phyloP scores from a whole-genome alignment of 192 early-diverging fungal species.

The Bifiguratus adelaidae region DNA sequence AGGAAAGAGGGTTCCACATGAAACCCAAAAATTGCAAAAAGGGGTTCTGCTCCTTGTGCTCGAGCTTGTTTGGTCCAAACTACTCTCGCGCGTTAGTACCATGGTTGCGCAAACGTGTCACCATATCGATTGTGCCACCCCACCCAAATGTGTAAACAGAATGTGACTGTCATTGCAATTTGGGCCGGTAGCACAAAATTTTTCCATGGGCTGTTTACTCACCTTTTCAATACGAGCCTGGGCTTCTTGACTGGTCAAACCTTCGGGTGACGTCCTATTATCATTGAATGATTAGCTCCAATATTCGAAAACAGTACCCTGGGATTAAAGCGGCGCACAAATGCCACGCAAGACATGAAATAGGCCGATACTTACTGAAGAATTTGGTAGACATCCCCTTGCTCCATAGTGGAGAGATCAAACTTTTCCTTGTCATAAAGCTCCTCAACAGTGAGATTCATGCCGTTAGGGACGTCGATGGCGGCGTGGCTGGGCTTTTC shows the following conservation, averaged over 20 bases:
- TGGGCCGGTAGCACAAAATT: no score
- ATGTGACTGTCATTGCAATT: no score
- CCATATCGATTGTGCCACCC: no score
- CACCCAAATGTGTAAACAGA: no score
- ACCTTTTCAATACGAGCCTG: constrained; percentile 46
- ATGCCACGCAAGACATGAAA: no score
- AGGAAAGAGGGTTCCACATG: constrained; percentile 70
- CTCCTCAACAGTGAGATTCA: constrained; percentile 48
- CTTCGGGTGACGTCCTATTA: constrained; percentile 24
- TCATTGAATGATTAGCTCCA: no score
- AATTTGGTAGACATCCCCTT: constrained; percentile 55
- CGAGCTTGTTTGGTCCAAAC: constrained; percentile 57
- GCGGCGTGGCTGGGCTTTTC: neutral
- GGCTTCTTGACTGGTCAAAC: constrained; percentile 67
- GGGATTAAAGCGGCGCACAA: no score
- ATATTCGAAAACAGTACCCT: no score
- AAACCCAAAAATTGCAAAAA: constrained; percentile 76
- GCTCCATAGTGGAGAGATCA: constrained; percentile 70
- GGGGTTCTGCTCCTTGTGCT: constrained; percentile 69
- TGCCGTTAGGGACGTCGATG: constrained; percentile 5
- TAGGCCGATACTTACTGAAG: constrained; percentile 48
- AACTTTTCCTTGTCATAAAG: constrained; percentile 77
- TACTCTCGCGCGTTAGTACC: no score
- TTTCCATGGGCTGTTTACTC: no score
- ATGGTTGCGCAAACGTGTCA: no score